Evolutionary conservation across 2,329 filamentous ascomycete species (phyloP), one percentile per base, ranked within the genome.

Genomic region (Colletotrichum siamense): DNA sequence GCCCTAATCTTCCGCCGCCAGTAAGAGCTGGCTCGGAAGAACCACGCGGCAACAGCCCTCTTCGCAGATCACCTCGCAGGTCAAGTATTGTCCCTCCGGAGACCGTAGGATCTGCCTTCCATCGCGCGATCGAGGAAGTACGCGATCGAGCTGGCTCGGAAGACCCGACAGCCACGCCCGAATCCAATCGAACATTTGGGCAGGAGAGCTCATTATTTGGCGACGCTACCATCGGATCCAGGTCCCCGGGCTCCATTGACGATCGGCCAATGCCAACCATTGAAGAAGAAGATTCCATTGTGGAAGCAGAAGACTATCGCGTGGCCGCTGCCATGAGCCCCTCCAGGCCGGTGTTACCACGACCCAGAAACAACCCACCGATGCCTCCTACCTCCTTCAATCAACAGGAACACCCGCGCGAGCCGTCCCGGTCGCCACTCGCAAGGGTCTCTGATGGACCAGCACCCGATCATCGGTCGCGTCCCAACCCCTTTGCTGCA

Each of bases 171-270:
- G 65, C 39, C 3, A 71, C 63, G 6, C 68, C 66, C 7, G 77
- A 78, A 5, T 75, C 77, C 13, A 10, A 49, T 4, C 76, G 77
- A 10, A 78, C 72, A 13, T 78, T 78, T 36, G 69, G 73, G 13
- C 61, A 77, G 24, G 77, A 78, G 52, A 78, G 77, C 59, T 75
- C 70, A 15, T 36, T 78, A 8, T 78, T 69, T 15, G 62, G 67
- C 18, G 69, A 44, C 13, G 76, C 76, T 12, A 39, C 30, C 8
- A 62, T 78, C 22, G 55, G 26, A 4, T 78, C 71, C 9, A 62
- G 68, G 13, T 61, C 70, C 22, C 52, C 49, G 6, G 15, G 34
- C 4, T 55, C 62, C 28, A 52, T 34, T 34, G 34, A 32, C 12
- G 44, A 70, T 30, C 57, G 30, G 6, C 26, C 30, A 34, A 65